A percentile compares a stretch with the other conserved stretches of the same genome.
phyloP scores from a whole-genome alignment of 2,329 filamentous ascomycete species.

The Emydomyces testavorans region DNA sequence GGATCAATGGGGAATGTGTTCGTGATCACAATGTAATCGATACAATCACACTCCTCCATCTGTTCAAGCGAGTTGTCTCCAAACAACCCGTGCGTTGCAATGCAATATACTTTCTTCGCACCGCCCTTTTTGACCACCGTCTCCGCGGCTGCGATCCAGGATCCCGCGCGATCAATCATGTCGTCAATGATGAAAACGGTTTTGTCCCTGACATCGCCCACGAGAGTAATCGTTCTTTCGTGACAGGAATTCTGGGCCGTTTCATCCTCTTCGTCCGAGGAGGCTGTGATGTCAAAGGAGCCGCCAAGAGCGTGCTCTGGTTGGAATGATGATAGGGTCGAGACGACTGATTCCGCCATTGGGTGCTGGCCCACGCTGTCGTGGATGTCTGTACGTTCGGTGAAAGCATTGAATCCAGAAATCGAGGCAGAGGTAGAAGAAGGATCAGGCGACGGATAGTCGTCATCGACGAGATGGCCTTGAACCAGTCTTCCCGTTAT shows the following conservation, averaged over 20 bases:
- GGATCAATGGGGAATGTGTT: constrained; percentile 90
- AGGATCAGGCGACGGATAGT: constrained; percentile 66
- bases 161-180: constrained; percentile 95
- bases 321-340: constrained; percentile 63
- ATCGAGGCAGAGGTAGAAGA: constrained; percentile 42
- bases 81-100: constrained; percentile 93
- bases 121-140: constrained; percentile 86
- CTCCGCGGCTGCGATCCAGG: constrained; percentile 95
- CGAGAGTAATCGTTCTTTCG: constrained; percentile 94
- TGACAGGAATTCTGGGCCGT: constrained; percentile 53
- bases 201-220: constrained; percentile 79
- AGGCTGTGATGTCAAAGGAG: constrained; percentile 70
- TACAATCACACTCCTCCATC: constrained; percentile 83
- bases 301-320: constrained; percentile 66
- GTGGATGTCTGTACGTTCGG: constrained; percentile 41
- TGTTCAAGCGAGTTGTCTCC: constrained; percentile 80
- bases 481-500: constrained; percentile 84
- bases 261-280: constrained; percentile 79
- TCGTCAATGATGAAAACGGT: constrained; percentile 94
- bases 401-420: constrained; percentile 44
- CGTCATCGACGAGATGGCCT: constrained; percentile 89
- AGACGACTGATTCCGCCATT: constrained; percentile 74
- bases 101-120: constrained; percentile 91
- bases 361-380: constrained; percentile 54
- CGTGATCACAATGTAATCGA: constrained; percentile 86